Conservation (phyloP, 306 rosid species). For the Cucurbita maxima region DNA sequence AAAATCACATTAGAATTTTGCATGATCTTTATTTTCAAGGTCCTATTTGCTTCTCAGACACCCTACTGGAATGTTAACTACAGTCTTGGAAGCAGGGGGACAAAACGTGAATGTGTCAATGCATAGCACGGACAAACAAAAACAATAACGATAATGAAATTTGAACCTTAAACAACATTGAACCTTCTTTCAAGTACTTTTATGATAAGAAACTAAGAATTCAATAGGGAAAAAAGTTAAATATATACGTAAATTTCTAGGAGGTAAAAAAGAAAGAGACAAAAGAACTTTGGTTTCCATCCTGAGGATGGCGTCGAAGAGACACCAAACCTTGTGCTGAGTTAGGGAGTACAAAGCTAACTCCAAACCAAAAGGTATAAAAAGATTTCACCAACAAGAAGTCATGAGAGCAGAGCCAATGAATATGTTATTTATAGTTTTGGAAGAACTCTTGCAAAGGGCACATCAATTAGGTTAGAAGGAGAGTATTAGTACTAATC, state of each 20-base stretch:
- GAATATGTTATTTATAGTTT: neutral
- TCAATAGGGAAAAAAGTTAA: too few relatives aligned
- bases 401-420: neutral
- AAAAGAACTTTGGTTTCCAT: neutral
- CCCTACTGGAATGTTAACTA: neutral
- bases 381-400: neutral
- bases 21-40: neutral
- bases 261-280: neutral
- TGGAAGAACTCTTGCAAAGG: neutral
- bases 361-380: neutral
- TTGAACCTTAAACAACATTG: neutral
- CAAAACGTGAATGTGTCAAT: neutral
- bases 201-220: neutral
- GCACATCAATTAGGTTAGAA: neutral
- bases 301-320: neutral
- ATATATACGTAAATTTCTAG: neutral
- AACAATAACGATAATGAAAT: neutral
- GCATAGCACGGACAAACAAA: neutral
- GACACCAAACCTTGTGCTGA: neutral
- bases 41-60: neutral
- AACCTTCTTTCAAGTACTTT: neutral
- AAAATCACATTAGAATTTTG: slow-evolving; percentile 1
- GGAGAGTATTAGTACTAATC: neutral
- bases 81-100: neutral
- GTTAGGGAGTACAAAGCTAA: neutral